Base-by-base conservation (phyloP, 306 rosid genomes). In the Quercus ilex region DNA sequence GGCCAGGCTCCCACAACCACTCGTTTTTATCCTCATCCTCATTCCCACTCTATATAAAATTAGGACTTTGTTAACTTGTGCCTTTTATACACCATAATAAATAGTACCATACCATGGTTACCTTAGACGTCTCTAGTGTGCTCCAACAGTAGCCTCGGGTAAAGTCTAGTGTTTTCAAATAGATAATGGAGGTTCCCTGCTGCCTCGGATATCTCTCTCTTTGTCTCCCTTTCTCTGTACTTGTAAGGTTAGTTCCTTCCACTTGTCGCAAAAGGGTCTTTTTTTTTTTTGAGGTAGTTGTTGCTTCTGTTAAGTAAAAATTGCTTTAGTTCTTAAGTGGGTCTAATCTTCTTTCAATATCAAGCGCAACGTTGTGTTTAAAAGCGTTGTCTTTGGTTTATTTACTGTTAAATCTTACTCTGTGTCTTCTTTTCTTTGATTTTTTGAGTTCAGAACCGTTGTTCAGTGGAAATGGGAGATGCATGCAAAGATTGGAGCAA, bases 401-500 rank as follows among this genome's bases (percentile, higher is more conserved):
- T 15, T 18, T 33, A 17, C 64, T 28, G 20, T 51, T 51, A 12
- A 30, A 28, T 35, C 9, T 35, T 35, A 35, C 43, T 35, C 13
- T 28, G 4, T 74, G 17, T 17, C 41, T 60, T 21, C 18, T 12
- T 58, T 9, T 5, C 35, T 25, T 23, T 41, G 1, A 5, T 25
- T 51, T 2, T 21, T 20, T 38, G 52, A 11, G 23, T 71, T 4
- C 26, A 43, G 12, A 8, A 41, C 14, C 9, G 30, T 57, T 28
- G 18, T 35, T 75, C 8, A 25, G 10, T 18, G 20, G 55, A 53
- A 76, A 88, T 87, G 92, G 87, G 51, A 41, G 75, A 78, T 56
- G 30, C 62, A n/a, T 71, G 82, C 51, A 3, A 31, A 51, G 80
- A 59, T 14, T 70, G 84, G 76, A 75, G 85, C 78, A 84, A 90